Base-by-base conservation (phyloP, 2,329 filamentous ascomycete genomes). In the Helicocarpus griseus region DNA sequence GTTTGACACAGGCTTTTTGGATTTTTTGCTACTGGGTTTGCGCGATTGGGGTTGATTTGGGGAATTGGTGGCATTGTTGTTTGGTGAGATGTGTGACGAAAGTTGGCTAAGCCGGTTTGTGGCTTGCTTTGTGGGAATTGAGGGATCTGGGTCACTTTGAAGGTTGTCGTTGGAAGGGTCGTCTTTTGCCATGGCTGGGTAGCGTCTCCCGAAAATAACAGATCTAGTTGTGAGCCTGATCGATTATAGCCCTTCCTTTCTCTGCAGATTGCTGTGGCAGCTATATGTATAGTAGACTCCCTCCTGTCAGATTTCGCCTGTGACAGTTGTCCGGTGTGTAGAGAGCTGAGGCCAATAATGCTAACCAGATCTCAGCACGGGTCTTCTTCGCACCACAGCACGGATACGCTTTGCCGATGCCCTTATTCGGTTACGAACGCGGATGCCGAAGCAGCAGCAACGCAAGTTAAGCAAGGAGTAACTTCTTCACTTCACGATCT, bases 21-120 rank as follows among this genome's bases (percentile, higher is more conserved):
- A 39, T 52, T 61, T 53, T 67, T 63, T 35, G 33, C 66, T 69
- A 21, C 63, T 60, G 14, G 65, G 66, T 54, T 67, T 66, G 26
- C 62, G 44, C 41, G 36, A 56, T 19, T 53, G 46, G 22, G 58
- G 35, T 26, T 54, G 19, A 33, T 38, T 26, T 48, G 46, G 46
- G 14, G 46, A 13, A 19, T 11, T 45, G 21, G 22, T 28, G 38
- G n/a, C 51, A 19, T 54, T 36, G n/a, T 53, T 19, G 31, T 53
- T 53, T 9, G 44, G 60, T 43, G 61, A 54, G 50, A 76, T 61
- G 57, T 78, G 73, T 2, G 68, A 67, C 21, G 69, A 71, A 48
- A 79, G 67, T 60, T 78, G 75, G 28, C 65, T 65, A 26, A 79
- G 69, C 8, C 77, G 70, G 46, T 71, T 63, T 46, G 64, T 63